Evolutionary conservation across 2,329 filamentous ascomycete genomes (phyloP).

Genomic region (Leptosphaerulina australis): DNA sequence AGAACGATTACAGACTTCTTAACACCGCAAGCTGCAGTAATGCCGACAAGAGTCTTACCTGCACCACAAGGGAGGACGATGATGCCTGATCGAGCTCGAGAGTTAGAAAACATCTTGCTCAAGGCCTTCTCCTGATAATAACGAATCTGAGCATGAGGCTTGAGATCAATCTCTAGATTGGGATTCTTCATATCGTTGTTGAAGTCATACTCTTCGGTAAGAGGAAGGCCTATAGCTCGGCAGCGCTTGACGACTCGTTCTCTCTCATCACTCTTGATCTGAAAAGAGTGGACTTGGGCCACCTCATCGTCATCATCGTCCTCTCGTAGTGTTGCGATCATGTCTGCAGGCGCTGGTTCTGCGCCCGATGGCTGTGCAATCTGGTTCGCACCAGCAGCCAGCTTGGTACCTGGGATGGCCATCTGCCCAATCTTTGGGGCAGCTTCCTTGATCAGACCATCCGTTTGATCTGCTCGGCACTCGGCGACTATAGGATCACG

Average conservation of each 20-base stretch:
- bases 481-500: conserved; percentile 82
- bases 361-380: conserved; percentile 45
- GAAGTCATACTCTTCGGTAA: conserved; percentile 97
- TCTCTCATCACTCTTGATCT: conserved; percentile 81
- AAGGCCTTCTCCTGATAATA: conserved; percentile 96
- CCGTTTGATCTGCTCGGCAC: conserved; percentile 74
- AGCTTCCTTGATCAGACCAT: conserved; percentile 76
- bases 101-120: conserved; percentile 99
- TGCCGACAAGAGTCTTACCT: conserved; percentile 96
- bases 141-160: conserved; percentile 86
- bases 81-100: conserved; percentile 93
- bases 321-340: conserved; percentile 68
- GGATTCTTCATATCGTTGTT: conserved; percentile 87
- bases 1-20: conserved; percentile 96
- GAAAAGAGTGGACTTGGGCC: conserved; percentile 89
- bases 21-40: conserved; percentile 96
- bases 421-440: conserved; percentile 86
- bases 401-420: conserved; percentile 92
- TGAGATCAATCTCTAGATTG: conserved; percentile 90
- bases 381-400: conserved; percentile 86
- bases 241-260: conserved; percentile 90
- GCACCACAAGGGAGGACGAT: conserved; percentile 97
- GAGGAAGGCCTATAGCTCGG: conserved; percentile 81
- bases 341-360: conserved; percentile 57
- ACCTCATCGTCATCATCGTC: conserved; percentile 86